phyloP scores from a whole-genome alignment of 2,329 filamentous ascomycete genomes.

The Fusarium tupiense region DNA sequence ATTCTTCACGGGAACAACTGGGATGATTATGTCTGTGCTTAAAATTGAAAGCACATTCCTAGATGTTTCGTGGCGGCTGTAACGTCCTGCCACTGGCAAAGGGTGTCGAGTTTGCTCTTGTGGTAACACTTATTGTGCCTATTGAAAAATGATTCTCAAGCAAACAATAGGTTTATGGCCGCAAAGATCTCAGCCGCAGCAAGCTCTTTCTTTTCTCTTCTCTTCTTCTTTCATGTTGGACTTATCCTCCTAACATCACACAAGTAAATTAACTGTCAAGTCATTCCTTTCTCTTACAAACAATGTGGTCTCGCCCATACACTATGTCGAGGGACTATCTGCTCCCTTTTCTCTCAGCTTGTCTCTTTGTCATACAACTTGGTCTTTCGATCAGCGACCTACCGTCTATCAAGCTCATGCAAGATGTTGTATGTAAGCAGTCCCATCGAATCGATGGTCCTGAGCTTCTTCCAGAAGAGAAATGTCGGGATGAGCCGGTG shows the following conservation, averaged over 20 bases:
- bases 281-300: not conserved
- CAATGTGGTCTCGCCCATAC: slow-evolving; percentile 20
- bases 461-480: slow-evolving; percentile 25
- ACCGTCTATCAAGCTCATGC: slow-evolving; percentile 36
- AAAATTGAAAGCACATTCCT: not conserved
- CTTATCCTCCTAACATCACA: not conserved
- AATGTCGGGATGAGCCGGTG: slow-evolving; percentile 32
- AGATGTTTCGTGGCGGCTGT: not conserved
- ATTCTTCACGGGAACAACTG: not conserved
- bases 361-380: slow-evolving; percentile 41
- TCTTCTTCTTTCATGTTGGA: not conserved
- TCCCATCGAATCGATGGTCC: not conserved
- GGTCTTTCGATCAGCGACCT: slow-evolving; percentile 38
- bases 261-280: not conserved
- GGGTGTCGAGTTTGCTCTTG: not conserved
- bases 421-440: slow-evolving; percentile 40
- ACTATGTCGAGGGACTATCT: slow-evolving; percentile 25
- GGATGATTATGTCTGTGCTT: not conserved
- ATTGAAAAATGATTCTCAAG: slow-evolving; percentile 6
- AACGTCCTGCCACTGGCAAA: not conserved
- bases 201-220: not conserved
- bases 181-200: not conserved
- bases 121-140: slow-evolving; percentile 3
- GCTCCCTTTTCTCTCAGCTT: slow-evolving; percentile 35
- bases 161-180: not conserved